These are phyloP conservation scores for Collybia nuda DNA, from an alignment of 768 basidiomycete species.

Conservation along the genomic window DNA sequence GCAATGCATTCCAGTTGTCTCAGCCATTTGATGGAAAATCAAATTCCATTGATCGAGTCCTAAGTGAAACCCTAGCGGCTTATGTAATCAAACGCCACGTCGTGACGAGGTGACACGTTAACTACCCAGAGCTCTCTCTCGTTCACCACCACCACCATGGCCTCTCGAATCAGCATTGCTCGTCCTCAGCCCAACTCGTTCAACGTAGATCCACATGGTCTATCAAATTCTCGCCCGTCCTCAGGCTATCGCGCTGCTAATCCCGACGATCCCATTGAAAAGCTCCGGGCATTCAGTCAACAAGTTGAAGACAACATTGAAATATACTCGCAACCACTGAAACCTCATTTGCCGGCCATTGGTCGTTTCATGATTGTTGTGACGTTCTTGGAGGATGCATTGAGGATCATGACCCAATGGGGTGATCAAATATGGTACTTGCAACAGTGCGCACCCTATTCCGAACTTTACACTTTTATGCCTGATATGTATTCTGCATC, in stretches of 20 bases:
- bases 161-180: conserved; percentile 80
- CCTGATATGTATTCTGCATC: conserved; percentile 10
- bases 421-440: conserved; percentile 97
- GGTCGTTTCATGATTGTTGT: conserved; percentile 97
- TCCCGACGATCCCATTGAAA: conserved; percentile 81
- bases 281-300: conserved; percentile 66
- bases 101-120: conserved; percentile 47
- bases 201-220: conserved; percentile 76
- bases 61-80: conserved; percentile 11
- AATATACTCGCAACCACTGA: conserved; percentile 88
- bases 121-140: conserved; percentile 16
- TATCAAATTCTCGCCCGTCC: conserved; percentile 69
- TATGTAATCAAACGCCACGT: conserved; percentile 46
- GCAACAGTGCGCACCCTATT: conserved; percentile 67
- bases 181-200: conserved; percentile 64
- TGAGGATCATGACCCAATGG: conserved; percentile 94
- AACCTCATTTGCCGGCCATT: conserved; percentile 91
- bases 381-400: conserved; percentile 96
- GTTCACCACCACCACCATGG: conserved; percentile 50
- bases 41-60: not conserved
- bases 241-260: conserved; percentile 77
- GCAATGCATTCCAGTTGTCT: not conserved
- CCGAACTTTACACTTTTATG: not conserved
- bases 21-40: not conserved
- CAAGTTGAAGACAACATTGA: conserved; percentile 91